Evolutionary conservation across 257 asterid genomes (phyloP).

Genomic region (Solanum pimpinellifolium): DNA sequence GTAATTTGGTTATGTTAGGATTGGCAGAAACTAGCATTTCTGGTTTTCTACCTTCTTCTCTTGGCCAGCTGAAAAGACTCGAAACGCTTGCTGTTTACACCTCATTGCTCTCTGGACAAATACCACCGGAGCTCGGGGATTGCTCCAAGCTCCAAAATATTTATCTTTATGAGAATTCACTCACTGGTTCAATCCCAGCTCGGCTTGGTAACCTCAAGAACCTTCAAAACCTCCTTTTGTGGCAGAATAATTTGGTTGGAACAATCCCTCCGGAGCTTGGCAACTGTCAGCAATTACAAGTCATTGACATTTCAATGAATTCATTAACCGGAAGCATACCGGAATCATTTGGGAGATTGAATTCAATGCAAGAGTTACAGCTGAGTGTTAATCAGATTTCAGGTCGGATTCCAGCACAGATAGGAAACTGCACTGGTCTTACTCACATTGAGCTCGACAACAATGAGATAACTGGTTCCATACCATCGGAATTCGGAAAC

Average conservation of each 20-base stretch:
- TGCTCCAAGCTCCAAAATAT: constrained; percentile 32
- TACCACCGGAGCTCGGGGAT: constrained; percentile 63
- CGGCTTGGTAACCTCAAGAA: constrained; percentile 33
- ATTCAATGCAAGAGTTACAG: constrained; percentile 43
- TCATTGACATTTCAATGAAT: constrained; percentile 53
- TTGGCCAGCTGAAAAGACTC: constrained; percentile 44
- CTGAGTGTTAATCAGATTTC: constrained; percentile 61
- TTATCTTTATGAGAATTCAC: constrained; percentile 56
- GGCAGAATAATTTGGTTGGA: constrained; percentile 67
- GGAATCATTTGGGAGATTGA: constrained; percentile 38
- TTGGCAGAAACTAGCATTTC: constrained; percentile 68
- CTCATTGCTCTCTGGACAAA: constrained; percentile 60
- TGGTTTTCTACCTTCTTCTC: constrained; percentile 53
- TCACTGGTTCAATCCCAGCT: constrained; percentile 56
- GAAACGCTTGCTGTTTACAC: constrained; percentile 59
- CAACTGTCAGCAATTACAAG: constrained; percentile 27
- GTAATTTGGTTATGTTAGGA: constrained; percentile 42
- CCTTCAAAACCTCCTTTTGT: constrained; percentile 44
- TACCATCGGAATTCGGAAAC: constrained; percentile 53
- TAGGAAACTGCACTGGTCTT: constrained; percentile 47
- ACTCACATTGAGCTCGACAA: constrained; percentile 69
- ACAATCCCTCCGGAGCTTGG: constrained; percentile 51
- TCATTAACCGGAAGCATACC: constrained; percentile 58
- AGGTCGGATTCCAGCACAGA: constrained; percentile 47
- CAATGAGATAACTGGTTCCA: constrained; percentile 60